Evolutionary conservation across 2,329 filamentous ascomycete species (phyloP).

Genomic region (Ustulina deusta): DNA sequence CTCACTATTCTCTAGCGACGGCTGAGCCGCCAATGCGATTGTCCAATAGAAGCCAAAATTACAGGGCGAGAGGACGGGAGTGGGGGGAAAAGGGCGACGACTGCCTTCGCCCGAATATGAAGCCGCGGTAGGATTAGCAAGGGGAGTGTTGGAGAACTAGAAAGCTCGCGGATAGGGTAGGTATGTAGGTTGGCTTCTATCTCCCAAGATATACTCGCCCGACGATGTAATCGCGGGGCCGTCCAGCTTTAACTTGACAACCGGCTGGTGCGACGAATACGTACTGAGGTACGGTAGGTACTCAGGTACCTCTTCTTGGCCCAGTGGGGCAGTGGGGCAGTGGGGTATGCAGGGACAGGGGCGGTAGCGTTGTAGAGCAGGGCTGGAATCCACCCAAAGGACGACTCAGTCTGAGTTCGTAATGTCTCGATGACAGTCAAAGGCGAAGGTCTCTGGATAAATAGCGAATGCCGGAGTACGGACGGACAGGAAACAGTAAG

Average conservation of each 20-base stretch:
- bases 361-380: background rate
- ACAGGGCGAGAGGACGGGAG: background rate
- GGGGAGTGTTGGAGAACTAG: slow-evolving; percentile 2
- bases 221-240: slow-evolving; percentile 32
- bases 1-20: slow-evolving; percentile 26
- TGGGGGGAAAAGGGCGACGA: slow-evolving; percentile 3
- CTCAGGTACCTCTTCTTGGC: slow-evolving; percentile 8
- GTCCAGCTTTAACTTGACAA: slow-evolving; percentile 28
- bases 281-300: background rate
- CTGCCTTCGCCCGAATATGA: slow-evolving; percentile 1
- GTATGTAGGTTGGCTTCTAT: slow-evolving; percentile 5
- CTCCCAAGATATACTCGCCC: slow-evolving; percentile 4
- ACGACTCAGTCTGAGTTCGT: background rate
- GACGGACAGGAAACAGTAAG: background rate
- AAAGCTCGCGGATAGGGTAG: background rate
- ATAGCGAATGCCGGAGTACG: background rate
- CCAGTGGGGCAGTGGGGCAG: slow-evolving; percentile 17
- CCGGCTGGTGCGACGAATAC: slow-evolving; percentile 13
- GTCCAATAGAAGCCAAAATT: slow-evolving; percentile 12
- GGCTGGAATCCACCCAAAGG: slow-evolving; percentile 16
- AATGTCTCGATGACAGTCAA: background rate
- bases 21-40: slow-evolving; percentile 22
- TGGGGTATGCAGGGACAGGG: slow-evolving; percentile 36
- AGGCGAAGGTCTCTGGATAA: background rate
- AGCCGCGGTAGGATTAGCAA: slow-evolving; percentile 5